Evolutionary conservation across 768 basidiomycete species (phyloP), one percentile per base, ranked within the genome.

Genomic region (Rhizopogon salebrosus): DNA sequence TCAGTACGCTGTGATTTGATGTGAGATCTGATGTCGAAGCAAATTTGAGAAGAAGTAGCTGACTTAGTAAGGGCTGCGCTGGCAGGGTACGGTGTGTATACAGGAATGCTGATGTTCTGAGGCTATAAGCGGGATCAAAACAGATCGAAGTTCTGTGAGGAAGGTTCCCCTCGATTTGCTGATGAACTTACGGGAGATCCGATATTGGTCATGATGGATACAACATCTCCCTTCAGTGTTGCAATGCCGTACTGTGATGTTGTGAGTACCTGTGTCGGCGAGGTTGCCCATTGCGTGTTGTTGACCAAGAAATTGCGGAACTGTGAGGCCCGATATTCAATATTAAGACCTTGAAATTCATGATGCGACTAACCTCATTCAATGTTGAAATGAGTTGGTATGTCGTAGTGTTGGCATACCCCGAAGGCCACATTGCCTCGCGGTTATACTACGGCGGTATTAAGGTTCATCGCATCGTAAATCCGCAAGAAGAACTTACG

Each of bases 361-460:
- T 18, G 51, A 5, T 29, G 51, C 11, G 18, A 27, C 59, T 43
- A 51, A 83, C 82, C 69, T 76, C 65, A 60, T 90, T 90, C 36
- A 90, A 72, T 31, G 70, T 78, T 11, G 79, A 65, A 20, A 87
- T 80, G 34, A 85, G 64, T 53, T 81, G 72, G 62, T 86, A 84
- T 6, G 78, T 64, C 31, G 77, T 66, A 10, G 83, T 83, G 58
- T 80, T 79, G 24, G 72, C 65, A 60, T 90, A 90, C 23, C 72
- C 66, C 4, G 86, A 84, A 11, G 83, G 69, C 89, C 88, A 91
- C 31, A 89, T 71, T 4, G 89, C 79, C 62, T 87, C 89, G 48
- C 89, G 82, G 63, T 92, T 92, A 57, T 72, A 77, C 84, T 87
- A 52, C 37, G 40, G 35, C 35, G 29, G 9, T 58, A 46, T 41